Evolutionary conservation across 192 early-diverging fungal genomes (phyloP).

Genomic region (Dispira parvispora): DNA sequence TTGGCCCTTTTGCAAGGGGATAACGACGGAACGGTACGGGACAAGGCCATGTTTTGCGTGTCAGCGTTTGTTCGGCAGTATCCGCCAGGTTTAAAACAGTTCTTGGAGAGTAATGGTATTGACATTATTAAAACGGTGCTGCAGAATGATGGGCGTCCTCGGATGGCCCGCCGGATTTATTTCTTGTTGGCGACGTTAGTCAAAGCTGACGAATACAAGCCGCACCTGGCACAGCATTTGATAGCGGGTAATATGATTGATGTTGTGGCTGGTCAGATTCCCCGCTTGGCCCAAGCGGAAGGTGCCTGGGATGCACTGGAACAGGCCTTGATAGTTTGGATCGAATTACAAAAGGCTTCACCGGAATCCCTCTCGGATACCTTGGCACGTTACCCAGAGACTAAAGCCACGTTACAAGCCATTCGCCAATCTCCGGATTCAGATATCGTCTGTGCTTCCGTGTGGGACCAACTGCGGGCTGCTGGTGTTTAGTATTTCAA

Average conservation of each 20-base stretch:
- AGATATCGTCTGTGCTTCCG: neutral
- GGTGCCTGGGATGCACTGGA: neutral
- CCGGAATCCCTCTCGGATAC: neutral
- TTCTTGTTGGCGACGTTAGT: neutral
- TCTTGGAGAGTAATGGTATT: neutral
- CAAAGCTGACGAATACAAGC: neutral
- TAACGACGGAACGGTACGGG: too few species aligned
- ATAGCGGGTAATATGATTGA: neutral
- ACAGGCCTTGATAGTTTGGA: neutral
- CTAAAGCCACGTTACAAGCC: neutral
- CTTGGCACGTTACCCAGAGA: neutral
- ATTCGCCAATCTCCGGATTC: neutral
- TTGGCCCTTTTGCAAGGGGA: slow-evolving; percentile 12
- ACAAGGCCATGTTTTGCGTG: neutral
- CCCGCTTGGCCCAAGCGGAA: neutral
- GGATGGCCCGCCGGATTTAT: neutral
- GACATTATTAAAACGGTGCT: neutral
- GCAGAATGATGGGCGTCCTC: neutral
- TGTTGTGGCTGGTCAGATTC: neutral
- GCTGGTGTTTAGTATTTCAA: neutral
- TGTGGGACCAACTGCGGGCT: neutral
- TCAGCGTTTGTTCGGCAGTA: neutral
- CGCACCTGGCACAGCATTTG: neutral
- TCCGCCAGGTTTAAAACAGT: neutral
- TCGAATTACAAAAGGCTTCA: neutral